Evolutionary conservation across 148 eudicot species (phyloP), one percentile per base, ranked within the genome.

Genomic region (Diospyros lotus): DNA sequence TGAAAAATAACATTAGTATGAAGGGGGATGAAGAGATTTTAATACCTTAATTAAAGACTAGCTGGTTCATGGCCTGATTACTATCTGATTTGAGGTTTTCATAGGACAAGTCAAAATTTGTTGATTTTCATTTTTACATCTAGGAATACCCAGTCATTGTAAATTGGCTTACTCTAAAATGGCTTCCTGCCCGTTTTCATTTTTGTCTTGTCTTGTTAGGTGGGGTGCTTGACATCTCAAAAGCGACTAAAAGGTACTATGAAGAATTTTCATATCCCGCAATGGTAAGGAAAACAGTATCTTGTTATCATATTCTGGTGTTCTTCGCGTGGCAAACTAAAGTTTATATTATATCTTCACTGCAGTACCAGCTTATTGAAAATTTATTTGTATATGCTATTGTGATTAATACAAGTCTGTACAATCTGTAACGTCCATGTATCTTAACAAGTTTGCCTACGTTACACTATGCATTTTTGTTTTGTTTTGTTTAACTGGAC

Each of bases 181-280:
- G 28, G 28, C 28, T 28, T 28, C 28, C 28, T 28, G 28, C 28
- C 28, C 28, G 28, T 28, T 28, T 28, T 28, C 28, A 28, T 28
- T 28, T 28, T 28, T 28, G 28, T 28, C 28, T 28, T 28, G 28
- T 28, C 28, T 83, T 78, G 51, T 58, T 75, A 94, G 98, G 91
- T 73, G 92, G 92, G 40, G 86, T 89, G 81, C 82, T 94, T 81
- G 97, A 94, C 81, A 77, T 90, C 80, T 80, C 90, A 42, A 77
- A 82, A 84, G 97, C 93, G 13, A 84, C 78, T 39, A 79, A 65
- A 80, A 79, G 77, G 73, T 90, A 78, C 73, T 46, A 77, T 58
- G 78, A 82, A 41, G 95, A 90, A 82, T 76, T 85, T 69, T 78
- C 76, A 14, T 86, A 78, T 69, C 98, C 97, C 1, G 64, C 84